Evolutionary conservation across 2,329 filamentous ascomycete species (phyloP), one percentile per base, ranked within the genome.

Genomic region (Hirsutella rhossiliensis): DNA sequence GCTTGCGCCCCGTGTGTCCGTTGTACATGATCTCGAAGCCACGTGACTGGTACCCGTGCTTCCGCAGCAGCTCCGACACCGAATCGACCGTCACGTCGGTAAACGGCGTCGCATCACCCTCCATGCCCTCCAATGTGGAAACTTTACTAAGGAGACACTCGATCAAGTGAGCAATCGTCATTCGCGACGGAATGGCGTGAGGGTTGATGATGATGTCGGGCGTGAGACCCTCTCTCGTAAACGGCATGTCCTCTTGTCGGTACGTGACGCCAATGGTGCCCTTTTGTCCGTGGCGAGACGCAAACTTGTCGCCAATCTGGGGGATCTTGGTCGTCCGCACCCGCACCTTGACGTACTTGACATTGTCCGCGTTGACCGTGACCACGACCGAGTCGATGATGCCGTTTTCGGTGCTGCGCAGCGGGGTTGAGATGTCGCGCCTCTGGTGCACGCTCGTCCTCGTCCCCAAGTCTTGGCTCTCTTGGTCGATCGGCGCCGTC

Each of bases 151-250:
- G 77, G 54, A 97, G 76, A 75, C 92, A 98, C 72, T 98, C 92
- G 62, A 98, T 94, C 78, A 98, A 89, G 75, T 98, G 92, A 56
- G 92, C 92, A 80, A 98, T 98, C 3, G 94, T 98, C 92, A 98
- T 98, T 78, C 92, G 92, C 44, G 92, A 98, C 0, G 92, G 92
- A 76, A 98, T 98, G 60, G 92, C 94, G 75, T 98, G 92, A 1
- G 92, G 92, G 65, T 98, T 98, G 73, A 98, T 97, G 65, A 98
- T 96, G 50, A 98, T 75, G 65, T 98, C 94, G 0, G 94, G 92
- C 0, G 84, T 84, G 43, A 98, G 77, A 56, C 94, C 92, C 61
- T 97, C 87, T 32, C 80, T 73, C 3, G 87, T 92, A 64, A 98
- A 98, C 0, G 94, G 94, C 94, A 98, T 98, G 59, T 98, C 94